Conservation (phyloP, 192 early-diverging fungal genomes). For the Borealophlyctis nickersoniae region DNA sequence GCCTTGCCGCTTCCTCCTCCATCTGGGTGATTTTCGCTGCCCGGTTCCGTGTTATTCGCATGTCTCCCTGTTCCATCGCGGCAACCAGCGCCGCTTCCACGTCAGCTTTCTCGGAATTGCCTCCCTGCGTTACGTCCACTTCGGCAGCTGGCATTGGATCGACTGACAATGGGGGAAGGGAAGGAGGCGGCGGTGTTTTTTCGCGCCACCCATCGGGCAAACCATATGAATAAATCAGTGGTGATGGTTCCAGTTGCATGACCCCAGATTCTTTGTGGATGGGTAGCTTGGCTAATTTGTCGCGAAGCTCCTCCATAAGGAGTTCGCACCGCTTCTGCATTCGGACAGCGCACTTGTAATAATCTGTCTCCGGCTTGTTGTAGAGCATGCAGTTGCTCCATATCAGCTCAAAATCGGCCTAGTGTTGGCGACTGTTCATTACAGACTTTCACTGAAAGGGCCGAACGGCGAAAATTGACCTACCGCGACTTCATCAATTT, state of each 20-base stretch:
- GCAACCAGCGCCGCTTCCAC: neutral
- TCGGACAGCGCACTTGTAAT: slow-evolving; percentile 61
- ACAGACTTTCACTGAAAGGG: too few relatives aligned
- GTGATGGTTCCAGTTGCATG: slow-evolving; percentile 10
- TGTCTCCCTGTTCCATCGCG: slow-evolving; percentile 1
- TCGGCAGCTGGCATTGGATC: neutral
- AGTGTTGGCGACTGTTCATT: neutral
- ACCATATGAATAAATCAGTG: slow-evolving; percentile 16
- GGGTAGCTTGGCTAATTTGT: slow-evolving; percentile 15
- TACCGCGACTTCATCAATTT: slow-evolving; percentile 60
- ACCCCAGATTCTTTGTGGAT: slow-evolving; percentile 33
- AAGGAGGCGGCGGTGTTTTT: neutral
- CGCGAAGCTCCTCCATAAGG: slow-evolving; percentile 15
- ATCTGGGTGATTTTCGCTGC: neutral
- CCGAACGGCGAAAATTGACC: neutral
- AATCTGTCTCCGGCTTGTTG: slow-evolving; percentile 70
- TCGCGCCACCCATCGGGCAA: neutral
- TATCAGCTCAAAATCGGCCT: slow-evolving; percentile 69
- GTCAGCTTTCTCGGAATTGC: slow-evolving; percentile 11
- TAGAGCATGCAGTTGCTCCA: slow-evolving; percentile 73
- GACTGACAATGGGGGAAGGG: neutral
- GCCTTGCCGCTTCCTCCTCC: slow-evolving; percentile 18
- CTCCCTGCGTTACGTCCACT: neutral
- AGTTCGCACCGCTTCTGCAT: slow-evolving; percentile 37
- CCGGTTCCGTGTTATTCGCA: slow-evolving; percentile 1